Evolutionary conservation across 2,329 filamentous ascomycete species (phyloP).

Genomic region (Ceratocystiopsis sp.): DNA sequence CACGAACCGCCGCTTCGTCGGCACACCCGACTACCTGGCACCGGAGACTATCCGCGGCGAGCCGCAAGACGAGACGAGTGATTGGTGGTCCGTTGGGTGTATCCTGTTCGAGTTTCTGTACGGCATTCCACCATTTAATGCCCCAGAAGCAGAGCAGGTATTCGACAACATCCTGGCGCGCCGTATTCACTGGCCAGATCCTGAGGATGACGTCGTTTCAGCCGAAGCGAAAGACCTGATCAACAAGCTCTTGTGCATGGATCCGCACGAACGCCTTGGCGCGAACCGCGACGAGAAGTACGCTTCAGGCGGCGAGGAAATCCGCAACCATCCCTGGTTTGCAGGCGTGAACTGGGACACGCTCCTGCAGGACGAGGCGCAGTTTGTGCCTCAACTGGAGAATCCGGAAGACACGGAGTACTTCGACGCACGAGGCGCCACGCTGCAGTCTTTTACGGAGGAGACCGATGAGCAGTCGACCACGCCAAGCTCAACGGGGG

Average conservation of each 20-base stretch:
- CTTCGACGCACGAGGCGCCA: slow-evolving; percentile 83
- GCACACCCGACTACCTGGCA: slow-evolving; percentile 90
- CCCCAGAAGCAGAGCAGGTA: slow-evolving; percentile 73
- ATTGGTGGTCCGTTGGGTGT: slow-evolving; percentile 99
- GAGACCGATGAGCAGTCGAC: slow-evolving; percentile 83
- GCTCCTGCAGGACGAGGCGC: slow-evolving; percentile 83
- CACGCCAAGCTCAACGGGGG: slow-evolving; percentile 50
- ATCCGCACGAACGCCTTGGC: slow-evolving; percentile 68
- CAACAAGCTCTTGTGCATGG: slow-evolving; percentile 73
- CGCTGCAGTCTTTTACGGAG: slow-evolving; percentile 78
- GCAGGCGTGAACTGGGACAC: slow-evolving; percentile 74
- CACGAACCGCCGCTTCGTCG: slow-evolving; percentile 81
- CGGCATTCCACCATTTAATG: slow-evolving; percentile 87
- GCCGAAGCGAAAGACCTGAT: slow-evolving; percentile 86
- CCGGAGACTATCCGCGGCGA: slow-evolving; percentile 93
- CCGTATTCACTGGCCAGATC: slow-evolving; percentile 82
- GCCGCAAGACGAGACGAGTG: slow-evolving; percentile 92
- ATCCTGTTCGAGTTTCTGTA: slow-evolving; percentile 95
- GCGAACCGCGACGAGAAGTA: slow-evolving; percentile 74
- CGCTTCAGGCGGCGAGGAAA: slow-evolving; percentile 73
- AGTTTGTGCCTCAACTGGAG: slow-evolving; percentile 82
- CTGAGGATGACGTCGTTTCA: slow-evolving; percentile 62
- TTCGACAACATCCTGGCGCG: slow-evolving; percentile 92
- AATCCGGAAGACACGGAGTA: slow-evolving; percentile 97
- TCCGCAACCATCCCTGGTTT: slow-evolving; percentile 82